Conservation (phyloP, 371 early-diverging fungal genomes). For the Actinomortierella ambigua region DNA sequence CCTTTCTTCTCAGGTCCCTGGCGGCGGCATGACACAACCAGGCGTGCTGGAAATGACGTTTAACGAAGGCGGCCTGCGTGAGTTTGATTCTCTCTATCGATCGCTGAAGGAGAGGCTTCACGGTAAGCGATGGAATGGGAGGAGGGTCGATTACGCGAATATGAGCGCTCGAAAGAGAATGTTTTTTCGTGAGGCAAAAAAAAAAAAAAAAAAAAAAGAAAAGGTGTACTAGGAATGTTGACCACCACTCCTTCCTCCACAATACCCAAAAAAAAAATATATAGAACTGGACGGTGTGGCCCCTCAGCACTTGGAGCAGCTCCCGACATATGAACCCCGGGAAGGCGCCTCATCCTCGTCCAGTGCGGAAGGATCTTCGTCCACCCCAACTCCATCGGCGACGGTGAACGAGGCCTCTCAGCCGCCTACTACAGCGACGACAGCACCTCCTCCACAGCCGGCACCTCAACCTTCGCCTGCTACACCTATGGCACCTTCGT, state of each 20-base stretch:
- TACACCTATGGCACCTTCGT: neutral
- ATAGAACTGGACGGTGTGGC: conserved; percentile 6
- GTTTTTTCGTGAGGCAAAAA: neutral
- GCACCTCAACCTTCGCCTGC: conserved; percentile 8
- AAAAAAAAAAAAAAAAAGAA: too few relatives aligned
- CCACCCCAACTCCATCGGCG: too few relatives aligned
- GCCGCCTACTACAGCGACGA: too few relatives aligned
- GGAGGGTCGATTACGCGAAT: neutral
- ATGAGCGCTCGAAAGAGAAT: neutral
- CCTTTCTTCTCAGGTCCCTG: neutral
- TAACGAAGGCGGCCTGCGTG: conserved; percentile 23
- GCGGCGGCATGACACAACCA: conserved; percentile 34
- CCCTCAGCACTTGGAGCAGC: conserved; percentile 32
- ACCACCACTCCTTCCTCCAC: neutral
- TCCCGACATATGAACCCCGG: conserved; percentile 23
- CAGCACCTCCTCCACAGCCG: conserved; percentile 7
- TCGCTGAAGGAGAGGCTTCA: conserved; percentile 30
- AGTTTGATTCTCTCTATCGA: conserved; percentile 33
- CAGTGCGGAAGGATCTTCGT: too few relatives aligned
- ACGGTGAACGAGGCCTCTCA: too few relatives aligned
- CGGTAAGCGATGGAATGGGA: conserved; percentile 11
- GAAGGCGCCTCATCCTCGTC: too few relatives aligned
- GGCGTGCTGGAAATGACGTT: conserved; percentile 33
- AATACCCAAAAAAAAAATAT: too few relatives aligned
- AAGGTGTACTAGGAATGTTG: too few relatives aligned